Percentiles rank a stretch among this genome's conserved stretches.
Evolutionary conservation across 176 grass and related monocot species (phyloP).

Genomic region (Alopecurus myosuroides): DNA sequence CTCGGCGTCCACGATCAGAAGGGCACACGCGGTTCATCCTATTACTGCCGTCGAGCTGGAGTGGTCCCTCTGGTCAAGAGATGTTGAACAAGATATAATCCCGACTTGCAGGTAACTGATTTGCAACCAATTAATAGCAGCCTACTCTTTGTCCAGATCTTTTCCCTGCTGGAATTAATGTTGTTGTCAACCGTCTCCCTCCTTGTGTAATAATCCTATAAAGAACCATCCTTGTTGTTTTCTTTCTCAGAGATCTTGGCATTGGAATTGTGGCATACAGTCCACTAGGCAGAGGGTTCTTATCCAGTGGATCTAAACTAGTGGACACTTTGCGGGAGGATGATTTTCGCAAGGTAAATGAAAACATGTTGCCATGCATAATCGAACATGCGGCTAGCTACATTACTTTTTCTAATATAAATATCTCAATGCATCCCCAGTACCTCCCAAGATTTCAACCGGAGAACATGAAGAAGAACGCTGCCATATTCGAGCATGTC

Average conservation of each 20-base stretch:
- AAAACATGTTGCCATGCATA: neutral
- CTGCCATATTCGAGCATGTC: slow-evolving; percentile 40
- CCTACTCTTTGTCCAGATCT: neutral
- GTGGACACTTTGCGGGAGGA: slow-evolving; percentile 22
- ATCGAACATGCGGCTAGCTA: neutral
- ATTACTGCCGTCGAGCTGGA: too few relatives aligned
- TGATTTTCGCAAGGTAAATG: slow-evolving; percentile 47
- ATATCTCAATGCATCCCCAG: slow-evolving; percentile 3
- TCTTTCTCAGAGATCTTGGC: slow-evolving; percentile 48
- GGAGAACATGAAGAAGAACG: slow-evolving; percentile 53
- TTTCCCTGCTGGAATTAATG: too few relatives aligned
- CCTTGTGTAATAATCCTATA: too few relatives aligned
- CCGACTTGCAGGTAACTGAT: slow-evolving; percentile 66
- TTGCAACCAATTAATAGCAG: too few relatives aligned
- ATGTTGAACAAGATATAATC: slow-evolving; percentile 56
- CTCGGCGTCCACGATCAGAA: too few relatives aligned
- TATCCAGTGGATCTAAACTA: slow-evolving; percentile 43
- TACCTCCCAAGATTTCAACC: slow-evolving; percentile 41
- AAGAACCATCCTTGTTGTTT: neutral
- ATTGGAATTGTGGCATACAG: slow-evolving; percentile 82
- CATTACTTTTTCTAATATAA: neutral
- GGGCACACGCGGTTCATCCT: too few relatives aligned
- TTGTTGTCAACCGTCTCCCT: too few relatives aligned
- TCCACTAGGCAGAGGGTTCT: slow-evolving; percentile 53
- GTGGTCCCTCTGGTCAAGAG: slow-evolving; percentile 73